Conservation (phyloP, 768 basidiomycete genomes). For the Hypholoma sublateritium region DNA sequence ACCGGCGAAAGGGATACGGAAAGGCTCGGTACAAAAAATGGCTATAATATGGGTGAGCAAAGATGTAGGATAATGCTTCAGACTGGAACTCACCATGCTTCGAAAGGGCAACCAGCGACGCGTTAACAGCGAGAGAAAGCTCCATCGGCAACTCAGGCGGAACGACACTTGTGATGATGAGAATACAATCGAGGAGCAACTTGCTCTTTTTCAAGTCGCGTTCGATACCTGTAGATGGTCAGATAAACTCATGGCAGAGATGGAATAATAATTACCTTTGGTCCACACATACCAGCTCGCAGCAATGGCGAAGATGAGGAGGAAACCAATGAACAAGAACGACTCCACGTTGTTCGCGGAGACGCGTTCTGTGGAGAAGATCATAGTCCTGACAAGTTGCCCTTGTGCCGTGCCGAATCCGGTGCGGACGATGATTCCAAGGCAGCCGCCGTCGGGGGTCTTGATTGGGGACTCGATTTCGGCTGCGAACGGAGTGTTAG, state of each 20-base stretch:
- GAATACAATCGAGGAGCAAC: slow-evolving; percentile 89
- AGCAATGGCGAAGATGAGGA: slow-evolving; percentile 95
- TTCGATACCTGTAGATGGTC: slow-evolving; percentile 66
- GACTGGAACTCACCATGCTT: slow-evolving; percentile 76
- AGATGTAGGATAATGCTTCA: not conserved
- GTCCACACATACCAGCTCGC: slow-evolving; percentile 99
- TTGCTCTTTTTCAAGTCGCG: slow-evolving; percentile 93
- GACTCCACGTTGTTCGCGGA: slow-evolving; percentile 95
- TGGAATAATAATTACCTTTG: slow-evolving; percentile 56
- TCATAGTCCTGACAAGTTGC: slow-evolving; percentile 97
- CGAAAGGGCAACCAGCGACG: slow-evolving; percentile 87
- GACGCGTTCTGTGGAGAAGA: slow-evolving; percentile 95
- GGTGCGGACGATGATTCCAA: slow-evolving; percentile 90
- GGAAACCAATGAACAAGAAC: slow-evolving; percentile 97
- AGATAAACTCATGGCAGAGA: not conserved
- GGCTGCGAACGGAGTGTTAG: slow-evolving; percentile 17
- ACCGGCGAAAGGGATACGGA: slow-evolving; percentile 95
- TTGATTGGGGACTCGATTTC: slow-evolving; percentile 46
- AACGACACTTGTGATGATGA: slow-evolving; percentile 97
- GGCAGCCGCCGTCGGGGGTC: slow-evolving; percentile 90
- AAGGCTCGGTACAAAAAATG: slow-evolving; percentile 98
- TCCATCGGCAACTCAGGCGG: slow-evolving; percentile 99
- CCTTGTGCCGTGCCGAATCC: slow-evolving; percentile 98
- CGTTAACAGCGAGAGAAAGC: slow-evolving; percentile 92
- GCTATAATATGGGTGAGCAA: slow-evolving; percentile 45